Evolutionary conservation across 306 rosid species (phyloP), one percentile per base, ranked within the genome.

Genomic region (Gleditsia sinensis): DNA sequence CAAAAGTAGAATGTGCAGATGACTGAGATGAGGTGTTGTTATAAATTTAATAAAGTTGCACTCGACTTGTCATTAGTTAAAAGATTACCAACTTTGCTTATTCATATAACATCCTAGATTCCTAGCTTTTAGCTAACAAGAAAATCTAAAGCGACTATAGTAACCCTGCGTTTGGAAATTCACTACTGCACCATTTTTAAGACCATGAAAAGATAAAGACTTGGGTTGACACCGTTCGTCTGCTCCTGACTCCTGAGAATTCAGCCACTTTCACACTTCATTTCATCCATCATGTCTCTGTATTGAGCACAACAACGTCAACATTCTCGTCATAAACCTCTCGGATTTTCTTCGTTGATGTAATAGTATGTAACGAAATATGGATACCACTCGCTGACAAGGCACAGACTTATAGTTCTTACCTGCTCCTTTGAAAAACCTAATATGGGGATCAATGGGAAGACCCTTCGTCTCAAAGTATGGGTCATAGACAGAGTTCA

Each of bases 401-500:
- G 7, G 46, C n/a, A 17, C 1, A 9, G 12, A 17, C 20, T 12
- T 20, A 36, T 30, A 25, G 23, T 11, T n/a, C 24, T 32, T 53
- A 75, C 81, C 61, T 42, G 10, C 17, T 13, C 37, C 7, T 24
- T 19, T 54, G 54, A 53, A 42, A 0, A 12, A 20, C 50, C 84
- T 57, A 1, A 63, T 7, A 40, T 19, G 28, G 12, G 80, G 78
- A 50, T 81, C 84, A 24, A 45, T 21, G 6, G 62, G 74, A 43
- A 14, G 1, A 34, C 45, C 74, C 0, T 0, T 3, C 13, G 1
- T 20, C 63, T 16, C 57, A 62, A 0, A 69, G 0, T 9, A 0
- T 3, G 2, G 2, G 9, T 25, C 42, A 46, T 75, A 69, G 0
- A 57, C 11, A 2, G 19, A 0, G 14, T 51, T 51, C 2, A 0